A percentile compares a stretch with the other conserved stretches of the same genome.
Evolutionary conservation across 2,329 filamentous ascomycete genomes (phyloP).

Genomic region (Celoporthe dispersa): DNA sequence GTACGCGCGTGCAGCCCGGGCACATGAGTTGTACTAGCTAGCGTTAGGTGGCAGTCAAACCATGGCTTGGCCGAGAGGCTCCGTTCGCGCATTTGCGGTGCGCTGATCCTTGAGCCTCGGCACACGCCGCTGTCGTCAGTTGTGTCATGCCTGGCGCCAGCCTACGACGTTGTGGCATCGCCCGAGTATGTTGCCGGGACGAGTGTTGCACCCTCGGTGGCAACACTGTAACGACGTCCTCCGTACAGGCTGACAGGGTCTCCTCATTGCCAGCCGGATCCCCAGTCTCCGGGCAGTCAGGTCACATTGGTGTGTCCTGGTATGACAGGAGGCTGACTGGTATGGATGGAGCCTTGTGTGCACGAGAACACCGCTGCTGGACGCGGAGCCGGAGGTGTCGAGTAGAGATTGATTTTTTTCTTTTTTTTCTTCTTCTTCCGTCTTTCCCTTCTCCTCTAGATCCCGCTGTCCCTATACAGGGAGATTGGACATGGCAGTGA

Average conservation of each 20-base stretch:
- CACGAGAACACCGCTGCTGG: background rate
- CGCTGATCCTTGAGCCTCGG: background rate
- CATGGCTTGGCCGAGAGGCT: background rate
- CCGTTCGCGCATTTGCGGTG: background rate
- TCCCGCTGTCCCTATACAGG: background rate
- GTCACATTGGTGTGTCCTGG: background rate
- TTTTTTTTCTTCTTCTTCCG: background rate
- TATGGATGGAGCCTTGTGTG: background rate
- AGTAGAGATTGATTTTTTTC: conserved; percentile 13
- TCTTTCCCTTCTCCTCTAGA: background rate
- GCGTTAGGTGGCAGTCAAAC: background rate
- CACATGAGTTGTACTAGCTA: background rate
- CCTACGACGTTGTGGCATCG: background rate
- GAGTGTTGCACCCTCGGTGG: background rate
- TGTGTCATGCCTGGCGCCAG: background rate
- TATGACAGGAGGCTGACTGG: background rate
- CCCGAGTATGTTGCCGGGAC: background rate
- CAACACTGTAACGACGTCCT: background rate
- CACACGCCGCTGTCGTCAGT: background rate
- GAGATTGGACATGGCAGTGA: conserved; percentile 20
- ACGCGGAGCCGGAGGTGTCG: background rate
- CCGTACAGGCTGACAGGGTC: background rate
- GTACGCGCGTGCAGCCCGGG: conserved; percentile 3
- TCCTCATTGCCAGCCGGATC: background rate
- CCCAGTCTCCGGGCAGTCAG: background rate